Evolutionary conservation across 108 stramenopile genomes (phyloP).

Genomic region (Fistulifera pelliculosa): DNA sequence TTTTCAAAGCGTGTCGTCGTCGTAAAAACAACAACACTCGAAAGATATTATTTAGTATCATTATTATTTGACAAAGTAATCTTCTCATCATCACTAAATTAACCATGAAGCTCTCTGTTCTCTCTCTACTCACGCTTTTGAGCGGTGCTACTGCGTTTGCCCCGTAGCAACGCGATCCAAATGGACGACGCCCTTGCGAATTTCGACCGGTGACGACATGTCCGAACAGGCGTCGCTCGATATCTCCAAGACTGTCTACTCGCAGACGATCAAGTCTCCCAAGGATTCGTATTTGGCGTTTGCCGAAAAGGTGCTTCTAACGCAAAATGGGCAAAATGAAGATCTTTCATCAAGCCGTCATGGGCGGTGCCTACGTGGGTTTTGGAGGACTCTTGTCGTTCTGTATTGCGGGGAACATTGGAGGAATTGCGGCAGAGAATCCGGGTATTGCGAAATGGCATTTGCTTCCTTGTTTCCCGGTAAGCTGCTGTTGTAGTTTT

Average conservation of each 20-base stretch:
- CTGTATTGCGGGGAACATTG: slow-evolving; percentile 19
- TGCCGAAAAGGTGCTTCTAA: slow-evolving; percentile 54
- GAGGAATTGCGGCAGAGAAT: slow-evolving; percentile 18
- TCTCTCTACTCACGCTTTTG: background rate
- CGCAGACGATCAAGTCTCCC: slow-evolving; percentile 5
- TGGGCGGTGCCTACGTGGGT: slow-evolving; percentile 25
- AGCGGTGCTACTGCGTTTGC: slow-evolving; percentile 3
- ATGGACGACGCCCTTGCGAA: background rate
- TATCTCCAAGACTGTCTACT: slow-evolving; percentile 1
- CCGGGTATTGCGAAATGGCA: slow-evolving; percentile 20
- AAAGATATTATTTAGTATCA: too few species aligned
- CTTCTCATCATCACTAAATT: too few species aligned
- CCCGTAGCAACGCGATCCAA: background rate
- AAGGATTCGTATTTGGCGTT: slow-evolving; percentile 4
- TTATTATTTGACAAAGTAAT: too few species aligned
- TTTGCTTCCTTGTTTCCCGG: slow-evolving; percentile 18
- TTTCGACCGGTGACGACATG: background rate
- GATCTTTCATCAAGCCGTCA: slow-evolving; percentile 8
- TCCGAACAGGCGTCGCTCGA: background rate
- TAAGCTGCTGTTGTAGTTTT: too few species aligned
- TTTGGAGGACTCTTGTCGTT: slow-evolving; percentile 21
- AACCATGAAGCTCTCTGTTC: background rate
- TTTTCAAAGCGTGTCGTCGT: too few species aligned
- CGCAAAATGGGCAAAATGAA: slow-evolving; percentile 39
- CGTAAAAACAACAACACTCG: too few species aligned